Conservation (phyloP, 2,329 filamentous ascomycete genomes). For the Pyrenochaeta sp. region DNA sequence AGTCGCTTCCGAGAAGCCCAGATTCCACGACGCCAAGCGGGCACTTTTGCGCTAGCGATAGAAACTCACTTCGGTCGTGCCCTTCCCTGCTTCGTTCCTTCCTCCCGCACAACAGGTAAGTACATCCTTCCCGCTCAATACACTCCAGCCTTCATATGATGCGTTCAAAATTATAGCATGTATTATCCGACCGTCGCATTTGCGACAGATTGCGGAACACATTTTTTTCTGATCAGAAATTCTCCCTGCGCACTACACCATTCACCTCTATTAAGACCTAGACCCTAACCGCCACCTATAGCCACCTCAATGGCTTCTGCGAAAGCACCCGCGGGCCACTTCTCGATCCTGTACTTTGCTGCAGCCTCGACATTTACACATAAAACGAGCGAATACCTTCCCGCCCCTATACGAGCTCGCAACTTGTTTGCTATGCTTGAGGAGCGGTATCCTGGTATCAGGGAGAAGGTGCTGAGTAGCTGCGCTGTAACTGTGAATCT, state of each 20-base stretch:
- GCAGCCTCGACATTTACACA: constrained; percentile 74
- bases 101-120: constrained; percentile 31
- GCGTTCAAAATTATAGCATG: constrained; percentile 56
- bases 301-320: constrained; percentile 47
- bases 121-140: constrained; percentile 1
- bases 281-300: constrained; percentile 25
- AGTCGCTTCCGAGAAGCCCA: too few species aligned
- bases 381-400: constrained; percentile 71
- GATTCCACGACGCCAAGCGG: background rate
- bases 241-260: background rate
- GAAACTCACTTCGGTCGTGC: background rate
- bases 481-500: constrained; percentile 83
- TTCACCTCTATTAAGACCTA: background rate
- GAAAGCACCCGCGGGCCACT: constrained; percentile 69
- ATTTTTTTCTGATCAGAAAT: constrained; percentile 41
- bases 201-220: constrained; percentile 42
- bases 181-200: constrained; percentile 57
- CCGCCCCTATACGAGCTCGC: constrained; percentile 70
- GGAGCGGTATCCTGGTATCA: constrained; percentile 73
- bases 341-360: constrained; percentile 85
- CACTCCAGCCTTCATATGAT: constrained; percentile 37
- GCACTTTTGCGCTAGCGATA: background rate
- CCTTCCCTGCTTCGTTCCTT: constrained; percentile 11
- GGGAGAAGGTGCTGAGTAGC: constrained; percentile 71
- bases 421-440: constrained; percentile 75